Evolutionary conservation across 352 stramenopile species (phyloP).

Genomic region (Phytophthora chlamydospora): DNA sequence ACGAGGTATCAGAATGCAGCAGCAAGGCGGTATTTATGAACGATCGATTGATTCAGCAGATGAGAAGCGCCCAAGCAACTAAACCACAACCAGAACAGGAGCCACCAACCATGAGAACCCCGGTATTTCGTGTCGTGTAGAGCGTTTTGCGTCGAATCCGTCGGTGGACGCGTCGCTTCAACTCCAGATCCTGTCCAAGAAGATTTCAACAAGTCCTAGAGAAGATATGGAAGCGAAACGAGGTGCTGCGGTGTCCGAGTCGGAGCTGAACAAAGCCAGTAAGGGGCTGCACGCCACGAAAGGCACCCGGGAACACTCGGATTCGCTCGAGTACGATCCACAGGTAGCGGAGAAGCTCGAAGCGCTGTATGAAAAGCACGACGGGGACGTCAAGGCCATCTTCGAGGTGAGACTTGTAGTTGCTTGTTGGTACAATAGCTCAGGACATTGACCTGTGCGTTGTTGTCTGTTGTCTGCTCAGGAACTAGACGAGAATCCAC

Average conservation of each 20-base stretch:
- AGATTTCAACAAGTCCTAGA: background rate
- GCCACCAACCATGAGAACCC: background rate
- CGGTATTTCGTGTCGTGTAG: background rate
- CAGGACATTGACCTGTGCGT: background rate
- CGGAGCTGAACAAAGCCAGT: slow-evolving; percentile 65
- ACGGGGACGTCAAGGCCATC: slow-evolving; percentile 68
- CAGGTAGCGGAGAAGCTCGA: slow-evolving; percentile 58
- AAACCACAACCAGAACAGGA: slow-evolving; percentile 15
- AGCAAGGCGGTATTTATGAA: slow-evolving; percentile 40
- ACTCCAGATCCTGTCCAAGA: slow-evolving; percentile 6
- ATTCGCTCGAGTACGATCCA: slow-evolving; percentile 76
- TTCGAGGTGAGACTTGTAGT: slow-evolving; percentile 49
- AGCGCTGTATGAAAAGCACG: slow-evolving; percentile 64
- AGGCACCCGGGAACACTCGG: slow-evolving; percentile 58
- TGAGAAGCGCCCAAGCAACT: slow-evolving; percentile 11
- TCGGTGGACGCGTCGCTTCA: slow-evolving; percentile 29
- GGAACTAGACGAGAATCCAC: slow-evolving; percentile 78
- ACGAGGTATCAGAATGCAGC: slow-evolving; percentile 25
- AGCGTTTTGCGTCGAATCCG: background rate
- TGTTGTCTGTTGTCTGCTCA: slow-evolving; percentile 15
- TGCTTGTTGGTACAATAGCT: background rate
- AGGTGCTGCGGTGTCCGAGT: slow-evolving; percentile 47
- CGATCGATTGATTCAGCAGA: slow-evolving; percentile 9
- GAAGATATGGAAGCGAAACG: slow-evolving; percentile 69
- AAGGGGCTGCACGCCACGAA: slow-evolving; percentile 73